These are phyloP conservation scores for Chrysoporthe puriensis DNA, from an alignment of 2,329 filamentous ascomycete species.

Conservation along the genomic window DNA sequence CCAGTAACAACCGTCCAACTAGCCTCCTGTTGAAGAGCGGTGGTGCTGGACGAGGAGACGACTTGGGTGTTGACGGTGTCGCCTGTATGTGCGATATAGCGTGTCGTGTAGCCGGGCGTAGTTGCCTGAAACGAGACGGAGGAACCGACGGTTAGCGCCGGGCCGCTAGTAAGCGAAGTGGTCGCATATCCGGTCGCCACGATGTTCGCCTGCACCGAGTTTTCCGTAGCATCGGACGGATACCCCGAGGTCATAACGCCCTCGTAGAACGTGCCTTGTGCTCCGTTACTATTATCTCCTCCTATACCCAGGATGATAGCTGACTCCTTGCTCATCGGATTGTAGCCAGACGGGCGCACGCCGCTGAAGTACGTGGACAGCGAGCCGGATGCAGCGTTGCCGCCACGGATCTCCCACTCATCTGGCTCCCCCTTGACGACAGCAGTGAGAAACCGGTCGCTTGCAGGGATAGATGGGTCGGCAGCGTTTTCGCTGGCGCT, in stretches of 20 bases:
- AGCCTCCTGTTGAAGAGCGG: conserved; percentile 53
- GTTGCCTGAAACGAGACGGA: conserved; percentile 55
- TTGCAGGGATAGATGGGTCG: conserved; percentile 53
- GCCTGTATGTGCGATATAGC: conserved; percentile 57
- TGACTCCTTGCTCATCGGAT: conserved; percentile 67
- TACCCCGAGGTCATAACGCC: conserved; percentile 67
- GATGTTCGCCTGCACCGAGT: conserved; percentile 62
- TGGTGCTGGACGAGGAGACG: conserved; percentile 54
- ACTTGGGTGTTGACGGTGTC: conserved; percentile 57
- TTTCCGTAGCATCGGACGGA: conserved; percentile 62
- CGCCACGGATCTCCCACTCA: conserved; percentile 64
- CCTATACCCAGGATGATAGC: conserved; percentile 72
- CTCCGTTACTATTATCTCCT: conserved; percentile 65
- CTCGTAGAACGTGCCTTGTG: conserved; percentile 67
- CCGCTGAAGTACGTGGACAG: conserved; percentile 65
- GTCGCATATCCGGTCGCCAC: conserved; percentile 60
- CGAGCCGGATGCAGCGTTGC: conserved; percentile 55
- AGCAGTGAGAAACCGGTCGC: conserved; percentile 58
- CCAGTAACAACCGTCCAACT: conserved; percentile 59
- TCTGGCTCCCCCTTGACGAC: conserved; percentile 59
- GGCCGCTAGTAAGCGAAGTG: conserved; percentile 51
- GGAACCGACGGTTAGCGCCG: conserved; percentile 49
- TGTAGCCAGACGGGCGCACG: conserved; percentile 60
- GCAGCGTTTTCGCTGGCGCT: conserved; percentile 50
- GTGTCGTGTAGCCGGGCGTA: conserved; percentile 55